Conservation (phyloP, 2,329 filamentous ascomycete genomes). For the Colletotrichum viniferum region DNA sequence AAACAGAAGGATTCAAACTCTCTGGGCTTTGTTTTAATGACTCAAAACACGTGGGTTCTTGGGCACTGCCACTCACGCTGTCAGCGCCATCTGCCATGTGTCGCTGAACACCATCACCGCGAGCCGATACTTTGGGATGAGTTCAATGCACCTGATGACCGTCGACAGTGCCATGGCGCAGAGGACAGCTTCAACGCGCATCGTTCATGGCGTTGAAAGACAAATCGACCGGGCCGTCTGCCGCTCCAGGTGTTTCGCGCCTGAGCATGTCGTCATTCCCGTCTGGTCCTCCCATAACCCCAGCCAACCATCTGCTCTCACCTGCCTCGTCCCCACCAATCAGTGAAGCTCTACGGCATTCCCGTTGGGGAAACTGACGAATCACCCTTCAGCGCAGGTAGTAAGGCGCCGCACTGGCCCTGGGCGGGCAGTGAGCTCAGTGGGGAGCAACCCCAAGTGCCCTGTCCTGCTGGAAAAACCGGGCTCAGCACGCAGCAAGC, state of each 20-base stretch:
- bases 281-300: background rate
- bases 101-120: background rate
- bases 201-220: background rate
- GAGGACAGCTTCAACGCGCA: background rate
- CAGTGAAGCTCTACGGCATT: background rate
- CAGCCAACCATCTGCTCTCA: background rate
- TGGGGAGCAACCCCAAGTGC: background rate
- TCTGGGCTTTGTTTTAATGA: background rate
- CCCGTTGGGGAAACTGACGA: background rate
- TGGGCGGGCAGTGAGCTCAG: background rate
- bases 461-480: slow-evolving; percentile 7
- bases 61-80: background rate
- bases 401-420: background rate
- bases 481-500: slow-evolving; percentile 8
- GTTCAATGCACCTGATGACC: background rate
- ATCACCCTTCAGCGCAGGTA: background rate
- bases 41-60: background rate
- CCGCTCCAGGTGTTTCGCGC: background rate
- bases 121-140: background rate
- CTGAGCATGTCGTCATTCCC: slow-evolving; percentile 7
- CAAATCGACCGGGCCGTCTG: background rate
- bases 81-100: background rate
- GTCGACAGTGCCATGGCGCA: background rate
- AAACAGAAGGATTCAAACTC: background rate
- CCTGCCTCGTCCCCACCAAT: background rate